Percentiles rank a stretch among this genome's conserved stretches.
Evolutionary conservation across 1,284 basidiomycete genomes (phyloP).

Genomic region (Trichosporon sp.): DNA sequence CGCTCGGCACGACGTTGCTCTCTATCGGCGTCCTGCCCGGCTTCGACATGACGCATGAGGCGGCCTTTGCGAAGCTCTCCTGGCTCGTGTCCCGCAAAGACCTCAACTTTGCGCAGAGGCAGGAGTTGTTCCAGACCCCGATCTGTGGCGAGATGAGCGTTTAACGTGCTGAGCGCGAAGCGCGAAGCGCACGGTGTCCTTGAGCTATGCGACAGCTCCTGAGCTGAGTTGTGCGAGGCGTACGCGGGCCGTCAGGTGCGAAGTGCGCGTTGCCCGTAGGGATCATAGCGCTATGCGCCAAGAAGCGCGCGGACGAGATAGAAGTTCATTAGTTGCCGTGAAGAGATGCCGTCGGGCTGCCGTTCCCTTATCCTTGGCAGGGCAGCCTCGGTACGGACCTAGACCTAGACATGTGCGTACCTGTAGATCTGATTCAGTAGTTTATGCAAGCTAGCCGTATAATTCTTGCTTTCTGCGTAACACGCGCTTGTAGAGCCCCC

Average conservation of each 20-base stretch:
- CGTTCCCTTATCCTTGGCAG: not conserved
- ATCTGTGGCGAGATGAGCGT: slow-evolving; percentile 50
- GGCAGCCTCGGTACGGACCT: not conserved
- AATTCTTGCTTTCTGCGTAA: too few species aligned
- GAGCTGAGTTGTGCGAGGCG: too few species aligned
- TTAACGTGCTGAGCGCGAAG: slow-evolving; percentile 13
- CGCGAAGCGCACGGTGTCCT: not conserved
- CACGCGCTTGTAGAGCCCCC: too few species aligned
- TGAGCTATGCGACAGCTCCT: too few species aligned
- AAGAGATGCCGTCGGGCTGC: not conserved
- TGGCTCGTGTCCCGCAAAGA: slow-evolving; percentile 51
- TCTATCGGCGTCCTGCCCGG: slow-evolving; percentile 50
- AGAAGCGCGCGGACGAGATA: too few species aligned
- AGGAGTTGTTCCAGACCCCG: slow-evolving; percentile 46
- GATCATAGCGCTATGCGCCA: too few species aligned
- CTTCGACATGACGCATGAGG: slow-evolving; percentile 55
- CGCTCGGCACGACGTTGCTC: slow-evolving; percentile 49
- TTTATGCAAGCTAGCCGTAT: too few species aligned
- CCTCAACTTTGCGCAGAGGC: slow-evolving; percentile 47
- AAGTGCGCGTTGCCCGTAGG: too few species aligned
- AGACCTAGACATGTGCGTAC: not conserved
- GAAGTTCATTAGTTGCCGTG: not conserved
- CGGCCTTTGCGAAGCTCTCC: slow-evolving; percentile 53
- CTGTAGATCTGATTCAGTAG: not conserved
- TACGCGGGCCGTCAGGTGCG: too few species aligned